phyloP scores from a whole-genome alignment of 1,284 basidiomycete genomes.

The Fistulina hepatica region DNA sequence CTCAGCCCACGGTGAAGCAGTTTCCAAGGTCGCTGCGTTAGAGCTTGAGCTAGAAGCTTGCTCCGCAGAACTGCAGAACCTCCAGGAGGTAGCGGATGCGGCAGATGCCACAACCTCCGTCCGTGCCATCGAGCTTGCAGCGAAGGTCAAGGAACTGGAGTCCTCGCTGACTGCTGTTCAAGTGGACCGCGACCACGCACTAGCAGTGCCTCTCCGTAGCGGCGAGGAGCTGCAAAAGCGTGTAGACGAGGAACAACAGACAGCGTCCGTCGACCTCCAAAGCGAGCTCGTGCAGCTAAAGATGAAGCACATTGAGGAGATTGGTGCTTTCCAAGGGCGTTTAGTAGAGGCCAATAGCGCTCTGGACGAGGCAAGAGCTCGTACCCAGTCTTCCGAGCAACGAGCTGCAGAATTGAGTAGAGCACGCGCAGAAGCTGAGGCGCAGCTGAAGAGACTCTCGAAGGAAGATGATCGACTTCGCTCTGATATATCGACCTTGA shows the following conservation, averaged over 20 bases:
- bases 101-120: slow-evolving; percentile 6
- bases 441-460: neutral
- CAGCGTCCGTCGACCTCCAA: slow-evolving; percentile 18
- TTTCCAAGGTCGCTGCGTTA: slow-evolving; percentile 4
- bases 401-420: neutral
- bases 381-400: slow-evolving; percentile 20
- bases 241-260: slow-evolving; percentile 14
- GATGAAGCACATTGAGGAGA: slow-evolving; percentile 29
- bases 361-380: slow-evolving; percentile 25
- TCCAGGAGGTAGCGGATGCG: slow-evolving; percentile 16
- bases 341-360: slow-evolving; percentile 25
- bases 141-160: slow-evolving; percentile 10
- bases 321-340: slow-evolving; percentile 26
- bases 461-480: slow-evolving; percentile 17
- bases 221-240: slow-evolving; percentile 17
- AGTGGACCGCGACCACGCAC: no score
- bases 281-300: slow-evolving; percentile 26
- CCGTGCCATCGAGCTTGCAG: slow-evolving; percentile 8
- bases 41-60: slow-evolving; percentile 11
- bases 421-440: neutral
- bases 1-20: slow-evolving; percentile 4
- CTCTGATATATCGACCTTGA: neutral
- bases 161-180: neutral
- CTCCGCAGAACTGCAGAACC: slow-evolving; percentile 22
- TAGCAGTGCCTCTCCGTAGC: slow-evolving; percentile 11